Conservation (phyloP, 495 filamentous ascomycete genomes). For the Penicillium ucsense region DNA sequence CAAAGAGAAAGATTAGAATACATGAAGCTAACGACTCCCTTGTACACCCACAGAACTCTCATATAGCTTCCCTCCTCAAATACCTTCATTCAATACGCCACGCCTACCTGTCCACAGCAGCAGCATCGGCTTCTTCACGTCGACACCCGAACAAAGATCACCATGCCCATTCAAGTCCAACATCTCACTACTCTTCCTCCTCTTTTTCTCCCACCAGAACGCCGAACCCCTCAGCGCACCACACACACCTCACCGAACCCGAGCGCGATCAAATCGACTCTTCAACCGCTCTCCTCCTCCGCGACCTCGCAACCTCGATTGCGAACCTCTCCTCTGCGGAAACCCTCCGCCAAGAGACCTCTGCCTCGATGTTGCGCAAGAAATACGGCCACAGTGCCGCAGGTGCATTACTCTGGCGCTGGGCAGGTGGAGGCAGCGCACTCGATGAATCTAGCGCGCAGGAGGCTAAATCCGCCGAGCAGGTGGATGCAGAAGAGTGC, state of each 20-base stretch:
- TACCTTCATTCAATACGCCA: constrained; percentile 79
- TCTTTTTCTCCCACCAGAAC: not conserved
- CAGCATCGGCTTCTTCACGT: constrained; percentile 48
- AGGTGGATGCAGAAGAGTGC: constrained; percentile 58
- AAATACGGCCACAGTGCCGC: constrained; percentile 45
- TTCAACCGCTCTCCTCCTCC: constrained; percentile 70
- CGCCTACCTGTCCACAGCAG: constrained; percentile 76
- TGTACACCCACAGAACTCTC: constrained; percentile 56
- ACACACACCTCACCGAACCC: constrained; percentile 48
- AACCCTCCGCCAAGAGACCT: constrained; percentile 65
- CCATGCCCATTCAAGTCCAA: constrained; percentile 12
- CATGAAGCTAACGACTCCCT: not conserved
- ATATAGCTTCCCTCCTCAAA: constrained; percentile 63
- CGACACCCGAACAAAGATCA: constrained; percentile 14
- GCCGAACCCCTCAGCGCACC: not conserved
- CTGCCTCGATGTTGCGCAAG: constrained; percentile 52
- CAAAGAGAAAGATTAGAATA: not conserved
- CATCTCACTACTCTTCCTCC: constrained; percentile 9
- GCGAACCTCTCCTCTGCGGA: constrained; percentile 71
- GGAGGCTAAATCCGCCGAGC: constrained; percentile 46
- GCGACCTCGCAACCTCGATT: constrained; percentile 71
- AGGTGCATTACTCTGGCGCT: constrained; percentile 38
- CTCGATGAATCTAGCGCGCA: constrained; percentile 7
- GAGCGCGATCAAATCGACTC: constrained; percentile 77
- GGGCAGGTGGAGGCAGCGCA: constrained; percentile 56